phyloP scores from a whole-genome alignment of 2,329 filamentous ascomycete species.

The Cytospora paraplurivora region DNA sequence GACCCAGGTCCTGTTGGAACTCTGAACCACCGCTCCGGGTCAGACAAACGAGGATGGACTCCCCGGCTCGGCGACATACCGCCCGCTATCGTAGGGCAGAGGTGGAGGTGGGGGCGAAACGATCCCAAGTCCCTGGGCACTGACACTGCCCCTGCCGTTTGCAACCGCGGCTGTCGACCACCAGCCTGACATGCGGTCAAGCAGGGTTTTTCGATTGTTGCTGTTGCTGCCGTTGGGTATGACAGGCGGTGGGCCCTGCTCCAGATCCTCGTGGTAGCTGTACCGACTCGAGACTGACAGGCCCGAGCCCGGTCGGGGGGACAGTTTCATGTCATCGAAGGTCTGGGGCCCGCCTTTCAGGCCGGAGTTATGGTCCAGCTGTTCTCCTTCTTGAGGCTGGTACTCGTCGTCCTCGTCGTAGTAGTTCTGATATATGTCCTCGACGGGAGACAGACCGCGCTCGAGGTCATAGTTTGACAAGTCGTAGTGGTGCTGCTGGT shows the following conservation, averaged over 20 bases:
- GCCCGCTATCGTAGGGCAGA: slow-evolving; percentile 22
- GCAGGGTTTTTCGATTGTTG: slow-evolving; percentile 1
- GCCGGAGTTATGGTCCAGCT: background rate
- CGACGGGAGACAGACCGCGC: slow-evolving; percentile 10
- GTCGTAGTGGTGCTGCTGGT: background rate
- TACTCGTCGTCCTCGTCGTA: slow-evolving; percentile 16
- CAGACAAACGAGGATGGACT: background rate
- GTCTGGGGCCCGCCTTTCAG: slow-evolving; percentile 14
- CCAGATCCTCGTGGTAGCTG: slow-evolving; percentile 17
- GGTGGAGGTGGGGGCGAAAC: slow-evolving; percentile 22
- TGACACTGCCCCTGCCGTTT: background rate
- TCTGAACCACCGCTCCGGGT: no score
- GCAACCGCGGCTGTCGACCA: slow-evolving; percentile 8
- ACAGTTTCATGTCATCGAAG: slow-evolving; percentile 24
- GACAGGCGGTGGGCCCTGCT: slow-evolving; percentile 8
- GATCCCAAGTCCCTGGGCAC: background rate
- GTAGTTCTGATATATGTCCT: slow-evolving; percentile 14
- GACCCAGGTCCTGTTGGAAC: no score
- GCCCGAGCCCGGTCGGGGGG: slow-evolving; percentile 6
- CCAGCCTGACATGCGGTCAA: slow-evolving; percentile 23
- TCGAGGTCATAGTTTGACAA: slow-evolving; percentile 12
- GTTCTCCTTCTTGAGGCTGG: background rate
- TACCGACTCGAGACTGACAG: background rate
- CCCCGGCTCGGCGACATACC: background rate
- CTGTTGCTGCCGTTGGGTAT: background rate